Evolutionary conservation across 495 filamentous ascomycete genomes (phyloP), one percentile per base, ranked within the genome.

Genomic region (Penicillium canescens): DNA sequence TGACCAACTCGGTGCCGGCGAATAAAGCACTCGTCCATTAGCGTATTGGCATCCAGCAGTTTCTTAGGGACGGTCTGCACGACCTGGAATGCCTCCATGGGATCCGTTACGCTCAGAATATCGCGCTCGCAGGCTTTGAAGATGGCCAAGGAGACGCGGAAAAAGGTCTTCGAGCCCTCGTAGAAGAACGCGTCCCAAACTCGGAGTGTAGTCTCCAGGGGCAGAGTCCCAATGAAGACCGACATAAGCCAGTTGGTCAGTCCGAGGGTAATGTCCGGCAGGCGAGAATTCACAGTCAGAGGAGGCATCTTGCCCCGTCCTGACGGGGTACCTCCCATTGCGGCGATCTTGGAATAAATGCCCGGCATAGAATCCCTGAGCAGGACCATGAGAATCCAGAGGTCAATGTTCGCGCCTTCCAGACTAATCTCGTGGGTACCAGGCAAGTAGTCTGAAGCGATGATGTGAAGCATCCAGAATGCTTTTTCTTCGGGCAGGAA

Each of bases 201-300:
- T 16, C 94, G 86, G 12, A 97, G 77, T 1, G 89, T 90, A 36
- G 88, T 87, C 66, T 98, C 94, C 57, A 95, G 89, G 14, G 94
- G 94, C 24, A 98, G 70, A 1, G 87, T 96, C 34, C 92, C 91
- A 67, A 97, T 93, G 69, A 94, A 97, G 40, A 92, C 86, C 13
- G 87, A 91, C 94, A 98, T 98, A 69, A 98, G 95, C 94, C 94
- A 98, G n/a, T 91, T 87, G 2, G 92, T 96, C 62, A 92, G 87
- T 54, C 92, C 93, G 2, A 98, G 81, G 8, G 91, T 92, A 59
- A 98, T 92, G 10, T 94, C 90, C 0, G 94, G 94, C 7, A 96
- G 75, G 3, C 88, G 84, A 18, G 81, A 78, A 55, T 73, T 74
- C 33, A 79, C 76, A 18, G 73, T 80, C 14, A 79, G 69, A 18